These are phyloP conservation scores for Pulchroboletus neoregius DNA, from an alignment of 1,284 basidiomycete genomes.

Conservation along the genomic window DNA sequence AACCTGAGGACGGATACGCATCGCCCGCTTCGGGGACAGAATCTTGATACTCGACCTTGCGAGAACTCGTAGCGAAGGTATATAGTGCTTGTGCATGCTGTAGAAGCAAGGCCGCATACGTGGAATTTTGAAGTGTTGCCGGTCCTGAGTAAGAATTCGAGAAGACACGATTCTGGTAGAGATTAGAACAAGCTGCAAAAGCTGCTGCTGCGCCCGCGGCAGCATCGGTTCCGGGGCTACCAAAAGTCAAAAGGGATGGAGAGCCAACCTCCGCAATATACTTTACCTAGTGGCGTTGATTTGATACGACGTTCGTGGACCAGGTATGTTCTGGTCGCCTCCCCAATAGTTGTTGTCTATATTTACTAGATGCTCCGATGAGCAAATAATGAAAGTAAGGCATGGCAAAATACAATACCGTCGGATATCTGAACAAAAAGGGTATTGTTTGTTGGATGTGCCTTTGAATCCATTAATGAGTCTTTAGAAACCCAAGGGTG, in stretches of 20 bases:
- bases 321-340: conserved; percentile 77
- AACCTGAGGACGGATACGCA: conserved; percentile 73
- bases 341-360: conserved; percentile 85
- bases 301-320: conserved; percentile 69
- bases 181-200: conserved; percentile 79
- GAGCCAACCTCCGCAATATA: not conserved
- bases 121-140: conserved; percentile 67
- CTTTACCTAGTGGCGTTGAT: conserved; percentile 59
- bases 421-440: conserved; percentile 79
- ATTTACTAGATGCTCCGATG: conserved; percentile 36
- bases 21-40: conserved; percentile 61
- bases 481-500: not conserved
- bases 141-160: conserved; percentile 50
- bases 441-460: conserved; percentile 70
- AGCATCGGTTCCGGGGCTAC: conserved; percentile 81
- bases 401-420: conserved; percentile 33
- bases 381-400: conserved; percentile 2
- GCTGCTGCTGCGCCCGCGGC: conserved; percentile 81
- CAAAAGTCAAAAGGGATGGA: conserved; percentile 12
- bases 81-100: conserved; percentile 75
- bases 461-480: conserved; percentile 41
- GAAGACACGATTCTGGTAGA: conserved; percentile 64
- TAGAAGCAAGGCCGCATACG: conserved; percentile 68
- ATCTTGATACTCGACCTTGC: conserved; percentile 57
- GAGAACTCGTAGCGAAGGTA: conserved; percentile 62